Evolutionary conservation across 2,329 filamentous ascomycete species (phyloP).

Genomic region (Keithomyces neogunnii): DNA sequence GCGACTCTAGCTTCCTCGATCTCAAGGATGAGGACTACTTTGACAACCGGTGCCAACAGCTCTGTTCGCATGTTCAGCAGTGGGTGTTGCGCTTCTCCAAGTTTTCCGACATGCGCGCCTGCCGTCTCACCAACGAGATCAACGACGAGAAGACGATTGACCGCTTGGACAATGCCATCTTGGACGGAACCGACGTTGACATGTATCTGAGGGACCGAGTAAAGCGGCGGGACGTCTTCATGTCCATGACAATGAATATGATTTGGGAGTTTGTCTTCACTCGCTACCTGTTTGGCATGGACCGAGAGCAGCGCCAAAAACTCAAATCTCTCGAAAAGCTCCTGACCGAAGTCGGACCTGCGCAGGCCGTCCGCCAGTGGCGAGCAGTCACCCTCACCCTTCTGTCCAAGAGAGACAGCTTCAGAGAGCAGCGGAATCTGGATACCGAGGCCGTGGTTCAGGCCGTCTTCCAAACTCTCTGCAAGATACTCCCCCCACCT

Average conservation of each 20-base stretch:
- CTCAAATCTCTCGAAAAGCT: constrained; percentile 93
- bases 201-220: constrained; percentile 80
- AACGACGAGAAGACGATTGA: constrained; percentile 90
- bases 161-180: constrained; percentile 84
- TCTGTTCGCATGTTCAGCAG: constrained; percentile 92
- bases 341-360: constrained; percentile 77
- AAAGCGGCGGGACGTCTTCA: constrained; percentile 85
- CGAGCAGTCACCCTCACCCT: constrained; percentile 90
- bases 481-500: constrained; percentile 79
- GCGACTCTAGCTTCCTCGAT: constrained; percentile 65
- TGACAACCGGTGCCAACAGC: constrained; percentile 83
- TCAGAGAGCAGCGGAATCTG: constrained; percentile 71
- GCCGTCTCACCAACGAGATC: constrained; percentile 74
- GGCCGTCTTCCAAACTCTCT: constrained; percentile 72
- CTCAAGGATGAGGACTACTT: constrained; percentile 91
- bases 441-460: constrained; percentile 96
- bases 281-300: constrained; percentile 96
- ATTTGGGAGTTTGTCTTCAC: constrained; percentile 99
- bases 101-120: constrained; percentile 86
- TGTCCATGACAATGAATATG: constrained; percentile 99
- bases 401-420: constrained; percentile 71
- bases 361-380: constrained; percentile 90
- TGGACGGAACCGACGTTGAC: constrained; percentile 92
- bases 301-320: constrained; percentile 93
- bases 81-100: constrained; percentile 98